Evolutionary conservation across 768 basidiomycete species (phyloP).

Genomic region (Russula griseocarnosa): DNA sequence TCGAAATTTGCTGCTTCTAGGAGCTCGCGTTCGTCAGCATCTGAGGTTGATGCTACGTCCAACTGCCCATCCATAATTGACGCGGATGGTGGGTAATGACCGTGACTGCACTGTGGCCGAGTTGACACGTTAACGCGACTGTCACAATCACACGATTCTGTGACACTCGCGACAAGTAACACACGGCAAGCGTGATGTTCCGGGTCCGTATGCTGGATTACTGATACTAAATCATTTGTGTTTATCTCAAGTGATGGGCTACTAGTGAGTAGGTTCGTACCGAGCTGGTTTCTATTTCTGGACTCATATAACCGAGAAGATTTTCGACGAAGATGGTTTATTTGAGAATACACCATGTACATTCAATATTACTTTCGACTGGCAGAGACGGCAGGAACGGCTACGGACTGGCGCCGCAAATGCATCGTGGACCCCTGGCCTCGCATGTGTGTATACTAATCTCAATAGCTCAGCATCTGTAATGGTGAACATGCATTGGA

Average conservation of each 20-base stretch:
- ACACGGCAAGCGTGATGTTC: no score
- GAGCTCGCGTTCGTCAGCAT: slow-evolving; percentile 23
- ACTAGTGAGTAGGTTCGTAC: no score
- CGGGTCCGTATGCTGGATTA: no score
- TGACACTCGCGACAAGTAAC: no score
- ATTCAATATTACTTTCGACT: slow-evolving; percentile 1
- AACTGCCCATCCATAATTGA: background rate
- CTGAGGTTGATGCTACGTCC: slow-evolving; percentile 21
- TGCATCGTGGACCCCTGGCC: background rate
- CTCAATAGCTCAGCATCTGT: background rate
- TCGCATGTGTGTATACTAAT: slow-evolving; percentile 6
- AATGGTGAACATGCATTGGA: no score
- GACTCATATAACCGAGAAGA: no score
- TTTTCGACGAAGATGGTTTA: no score
- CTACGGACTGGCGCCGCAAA: background rate
- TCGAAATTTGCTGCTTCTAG: slow-evolving; percentile 16
- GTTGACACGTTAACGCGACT: background rate
- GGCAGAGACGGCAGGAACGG: background rate
- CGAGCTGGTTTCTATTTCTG: no score
- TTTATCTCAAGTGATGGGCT: no score
- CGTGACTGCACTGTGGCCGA: no score
- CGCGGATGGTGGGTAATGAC: background rate
- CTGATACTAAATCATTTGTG: no score
- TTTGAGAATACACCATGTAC: slow-evolving; percentile 1
- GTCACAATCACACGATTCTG: slow-evolving; percentile 13